Evolutionary conservation across 495 filamentous ascomycete genomes (phyloP), one percentile per base, ranked within the genome.

Genomic region (Neurospora terricola): DNA sequence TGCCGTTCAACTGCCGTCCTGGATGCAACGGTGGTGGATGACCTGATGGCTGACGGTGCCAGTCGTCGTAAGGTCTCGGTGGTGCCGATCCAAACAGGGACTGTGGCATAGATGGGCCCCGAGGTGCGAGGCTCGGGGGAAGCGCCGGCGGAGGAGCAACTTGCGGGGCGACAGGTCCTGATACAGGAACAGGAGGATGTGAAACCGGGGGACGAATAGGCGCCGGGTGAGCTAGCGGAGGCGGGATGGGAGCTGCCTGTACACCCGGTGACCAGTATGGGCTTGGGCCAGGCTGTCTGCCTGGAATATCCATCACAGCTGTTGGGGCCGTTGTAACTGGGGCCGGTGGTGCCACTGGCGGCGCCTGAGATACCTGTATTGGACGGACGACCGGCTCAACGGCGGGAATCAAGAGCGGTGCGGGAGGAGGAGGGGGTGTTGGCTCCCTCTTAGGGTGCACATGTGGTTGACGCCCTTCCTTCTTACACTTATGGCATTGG

Each of bases 401-500:
- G 54, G 54, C 23, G 10, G 54, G 27, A 66, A 66, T 18, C 14
- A 66, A 66, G 27, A 66, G 54, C 14, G 54, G 54, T 7, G 23
- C 70, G 7, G 82, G 79, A 71, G 82, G 81, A 27, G 78, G 77
- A 9, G 78, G 72, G 48, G 82, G 76, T 8, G 83, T 81, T 4
- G 76, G 75, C 30, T 83, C 82, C 42, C 74, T 72, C 9, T 78
- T 71, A 23, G 80, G 69, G 42, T 83, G 80, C 27, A 80, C 76
- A 16, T 72, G 72, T 2, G 83, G 80, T 69, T 83, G 80, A 54
- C 82, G 81, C 3, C 77, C 78, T 1, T 79, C 76, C 75, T 83
- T 87, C 76, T 84, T 87, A 71, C 87, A 89, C 74, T 88, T 85
- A 74, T 89, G 87, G 73, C 87, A 89, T 72, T 88, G 87, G 70